These are phyloP conservation scores for Saccharum spontaneum DNA, from an alignment of 176 grass and related monocot species.

Conservation along the genomic window DNA sequence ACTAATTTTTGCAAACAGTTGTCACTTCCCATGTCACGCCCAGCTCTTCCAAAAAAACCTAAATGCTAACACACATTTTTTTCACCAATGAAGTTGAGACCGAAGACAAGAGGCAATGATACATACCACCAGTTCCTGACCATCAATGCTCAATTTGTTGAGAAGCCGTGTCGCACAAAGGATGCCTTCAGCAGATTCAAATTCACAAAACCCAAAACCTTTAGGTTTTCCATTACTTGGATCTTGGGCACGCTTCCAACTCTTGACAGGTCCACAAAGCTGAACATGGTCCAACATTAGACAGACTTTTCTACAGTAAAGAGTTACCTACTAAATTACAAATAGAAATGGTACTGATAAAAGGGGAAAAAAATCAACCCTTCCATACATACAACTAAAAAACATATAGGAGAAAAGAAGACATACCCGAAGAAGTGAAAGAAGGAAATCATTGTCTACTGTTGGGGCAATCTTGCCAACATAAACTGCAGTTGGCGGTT, in stretches of 20 bases:
- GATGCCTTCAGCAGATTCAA: conserved; percentile 95
- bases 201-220: conserved; percentile 97
- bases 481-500: conserved; percentile 96
- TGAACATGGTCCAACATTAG: conserved; percentile 40
- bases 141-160: conserved; percentile 88
- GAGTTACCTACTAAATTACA: not conserved
- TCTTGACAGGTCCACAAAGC: conserved; percentile 95
- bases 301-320: not conserved
- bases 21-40: not conserved
- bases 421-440: conserved; percentile 82
- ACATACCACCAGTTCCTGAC: conserved; percentile 91
- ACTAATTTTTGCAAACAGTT: not conserved
- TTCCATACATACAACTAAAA: conserved; percentile 1
- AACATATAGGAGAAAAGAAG: not conserved
- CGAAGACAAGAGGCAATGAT: conserved; percentile 18
- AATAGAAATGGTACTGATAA: conserved; percentile 13
- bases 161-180: conserved; percentile 86
- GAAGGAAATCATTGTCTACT: conserved; percentile 93
- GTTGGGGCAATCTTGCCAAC: conserved; percentile 92
- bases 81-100: not conserved
- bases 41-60: not conserved
- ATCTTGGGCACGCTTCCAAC: conserved; percentile 96
- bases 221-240: conserved; percentile 87
- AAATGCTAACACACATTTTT: conserved; percentile 2
- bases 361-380: not conserved